Evolutionary conservation across 208 protist genomes (phyloP).

Genomic region (Phytomonas serpens): DNA sequence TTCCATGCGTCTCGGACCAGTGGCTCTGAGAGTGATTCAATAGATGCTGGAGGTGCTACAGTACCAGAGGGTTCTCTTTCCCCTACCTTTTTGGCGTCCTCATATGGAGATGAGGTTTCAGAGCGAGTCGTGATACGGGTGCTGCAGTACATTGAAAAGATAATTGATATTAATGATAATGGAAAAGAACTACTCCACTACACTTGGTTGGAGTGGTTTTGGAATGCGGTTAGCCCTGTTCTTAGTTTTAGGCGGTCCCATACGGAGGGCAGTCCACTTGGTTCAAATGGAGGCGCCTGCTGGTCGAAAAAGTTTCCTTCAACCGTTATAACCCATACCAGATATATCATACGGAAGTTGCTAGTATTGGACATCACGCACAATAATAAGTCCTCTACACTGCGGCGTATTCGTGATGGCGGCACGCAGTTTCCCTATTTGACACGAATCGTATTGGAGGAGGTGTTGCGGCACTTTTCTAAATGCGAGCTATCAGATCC

Average conservation of each 20-base stretch:
- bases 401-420: constrained; percentile 34
- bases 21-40: background rate
- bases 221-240: constrained; percentile 43
- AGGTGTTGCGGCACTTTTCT: constrained; percentile 54
- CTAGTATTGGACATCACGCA: constrained; percentile 59
- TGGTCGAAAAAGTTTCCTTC: background rate
- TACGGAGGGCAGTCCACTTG: constrained; percentile 5
- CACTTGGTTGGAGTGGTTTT: constrained; percentile 78
- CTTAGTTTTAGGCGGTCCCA: constrained; percentile 16
- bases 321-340: constrained; percentile 17
- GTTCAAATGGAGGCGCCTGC: background rate
- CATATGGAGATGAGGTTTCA: constrained; percentile 8
- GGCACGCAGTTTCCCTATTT: constrained; percentile 29
- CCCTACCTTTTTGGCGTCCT: background rate
- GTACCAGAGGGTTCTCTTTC: background rate
- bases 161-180: constrained; percentile 62
- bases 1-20: constrained; percentile 1
- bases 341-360: constrained; percentile 60
- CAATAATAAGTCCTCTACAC: constrained; percentile 45
- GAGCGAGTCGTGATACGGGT: constrained; percentile 47
- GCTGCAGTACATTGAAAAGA: constrained; percentile 69
- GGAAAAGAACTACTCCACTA: constrained; percentile 46
- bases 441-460: constrained; percentile 63
- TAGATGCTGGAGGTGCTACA: background rate
- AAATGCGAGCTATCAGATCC: constrained; percentile 27